Evolutionary conservation across 1,284 basidiomycete genomes (phyloP), one percentile per base, ranked within the genome.

Genomic region (Hypsizygus ulmarius): DNA sequence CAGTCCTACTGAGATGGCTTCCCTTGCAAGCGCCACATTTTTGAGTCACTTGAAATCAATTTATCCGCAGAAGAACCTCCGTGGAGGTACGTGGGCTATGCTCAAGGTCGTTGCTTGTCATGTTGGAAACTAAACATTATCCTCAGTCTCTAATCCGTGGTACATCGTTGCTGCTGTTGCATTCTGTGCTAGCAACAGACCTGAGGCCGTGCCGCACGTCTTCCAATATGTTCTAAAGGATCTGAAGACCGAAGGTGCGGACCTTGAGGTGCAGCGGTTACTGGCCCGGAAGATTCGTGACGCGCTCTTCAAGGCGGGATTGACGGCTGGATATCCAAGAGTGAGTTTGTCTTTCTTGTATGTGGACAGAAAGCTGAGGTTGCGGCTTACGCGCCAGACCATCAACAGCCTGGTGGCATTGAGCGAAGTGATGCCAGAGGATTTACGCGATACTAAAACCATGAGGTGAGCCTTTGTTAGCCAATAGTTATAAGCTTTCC

Each of bases 281-380:
- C 63, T 81, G 3, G 73, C 74, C 35, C 66, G 72, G 46, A 79
- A 73, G 55, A 58, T 82, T 16, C 69, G 79, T 10, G 82, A 84
- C 49, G 74, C 74, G 0, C 51, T 84, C 5, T 75, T 84, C 63
- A 82, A 81, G 56, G 71, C 74, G 6, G 80, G 78, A 5, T 59
- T 79, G 53, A 71, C 76, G 14, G 68, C 68, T 49, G 81, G 81
- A 11, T 77, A 77, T 53, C 72, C 80, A 6, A 74, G 72, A 65
- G 80, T 77, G 44, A 21, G 54, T 43, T 28, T 15, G 53, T 59
- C 33, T 21, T 61, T 11, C 30, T 63, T 51, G 34, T 32, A 6
- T 7, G 14, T 21, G 33, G 3, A 25, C 18, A 12, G 5, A 14
- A n/a, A 6, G 25, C 15, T 10, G 25, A 36, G 5, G 29, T 28